Evolutionary conservation across 176 grass and related monocot genomes (phyloP), one percentile per base, ranked within the genome.

Genomic region (Chrysopogon serrulatus): DNA sequence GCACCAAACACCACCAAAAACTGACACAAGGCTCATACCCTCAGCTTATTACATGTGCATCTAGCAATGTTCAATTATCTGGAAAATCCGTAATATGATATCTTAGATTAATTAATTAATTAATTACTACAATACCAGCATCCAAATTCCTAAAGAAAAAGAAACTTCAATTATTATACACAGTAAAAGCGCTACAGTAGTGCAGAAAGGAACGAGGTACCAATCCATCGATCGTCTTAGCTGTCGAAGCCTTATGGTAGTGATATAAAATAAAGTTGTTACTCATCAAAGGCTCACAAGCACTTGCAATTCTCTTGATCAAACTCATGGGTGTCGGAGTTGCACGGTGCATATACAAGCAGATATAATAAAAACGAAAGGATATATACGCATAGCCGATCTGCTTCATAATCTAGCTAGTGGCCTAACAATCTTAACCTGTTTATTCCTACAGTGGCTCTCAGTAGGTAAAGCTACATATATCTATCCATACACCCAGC

Each of bases 371-470:
- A 72, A 82, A 56, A 16, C 26, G n/a, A n/a, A n/a, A n/a, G n/a
- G n/a, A n/a, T n/a, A n/a, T 18, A 37, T 48, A 40, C 35, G 15
- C 45, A 57, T 23, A 57, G 34, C 44, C 70, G 18, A 23, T 48
- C 37, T 47, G 24, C 31, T 77, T 62, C 78, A 68, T 82, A 63
- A 34, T 79, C 60, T 60, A 43, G 48, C 61, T 68, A 35, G 69
- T 69, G 82, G 76, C 60, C 87, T 76, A 76, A 85, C 31, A 76
- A 60, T 45, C 67, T 85, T 17, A 49, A 78, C 45, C 80, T 33
- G 49, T 76, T 82, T 89, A 81, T 89, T 82, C 54, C 40, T 24
- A 85, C 62, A 81, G 77, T 89, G 48, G 61, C 62, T 69, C 68
- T 62, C 51, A 75, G 49, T 61, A 79, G 39, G 65, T 71, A 86